A percentile compares a stretch with the other conserved stretches of the same genome.
These are phyloP conservation scores for Tolypocladium pustulatum DNA, from an alignment of 2,329 filamentous ascomycete genomes.

Conservation along the genomic window DNA sequence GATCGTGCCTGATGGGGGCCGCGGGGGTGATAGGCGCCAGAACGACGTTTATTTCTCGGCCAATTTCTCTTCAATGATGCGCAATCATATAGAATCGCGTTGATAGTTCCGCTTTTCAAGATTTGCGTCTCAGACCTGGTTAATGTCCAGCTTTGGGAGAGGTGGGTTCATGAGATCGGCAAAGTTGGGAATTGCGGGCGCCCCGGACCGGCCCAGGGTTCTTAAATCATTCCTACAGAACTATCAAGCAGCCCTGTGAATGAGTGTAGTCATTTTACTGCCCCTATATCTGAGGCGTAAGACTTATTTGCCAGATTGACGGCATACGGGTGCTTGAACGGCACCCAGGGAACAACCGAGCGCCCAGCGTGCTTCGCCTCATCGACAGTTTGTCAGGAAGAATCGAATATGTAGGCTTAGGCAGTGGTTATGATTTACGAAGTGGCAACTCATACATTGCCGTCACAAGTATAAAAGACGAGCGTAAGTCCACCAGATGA, in stretches of 20 bases:
- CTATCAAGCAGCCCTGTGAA: too few relatives aligned
- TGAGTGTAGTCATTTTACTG: conserved; percentile 13
- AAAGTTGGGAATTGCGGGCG: conserved; percentile 25
- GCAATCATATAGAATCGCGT: conserved; percentile 16
- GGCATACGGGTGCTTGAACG: conserved; percentile 16
- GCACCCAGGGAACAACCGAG: conserved; percentile 17
- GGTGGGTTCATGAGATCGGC: conserved; percentile 6
- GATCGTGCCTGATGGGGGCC: conserved; percentile 25
- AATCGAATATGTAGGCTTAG: too few relatives aligned
- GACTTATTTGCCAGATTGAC: conserved; percentile 14
- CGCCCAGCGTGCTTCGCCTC: conserved; percentile 16
- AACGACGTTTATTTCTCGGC: conserved; percentile 22
- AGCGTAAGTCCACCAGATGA: conserved; percentile 13
- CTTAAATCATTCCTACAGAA: conserved; percentile 14
- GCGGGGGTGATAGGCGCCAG: conserved; percentile 30
- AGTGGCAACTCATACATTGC: not conserved
- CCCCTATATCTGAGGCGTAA: conserved; percentile 18
- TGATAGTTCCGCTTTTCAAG: conserved; percentile 23
- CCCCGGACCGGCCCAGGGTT: conserved; percentile 18
- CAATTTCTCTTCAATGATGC: conserved; percentile 7
- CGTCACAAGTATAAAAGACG: conserved; percentile 21
- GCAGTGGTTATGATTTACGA: not conserved
- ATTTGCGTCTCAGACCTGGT: conserved; percentile 14
- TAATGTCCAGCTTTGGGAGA: conserved; percentile 13
- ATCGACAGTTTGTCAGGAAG: conserved; percentile 9